Evolutionary conservation across 768 basidiomycete genomes (phyloP), one percentile per base, ranked within the genome.

Genomic region (Kwoniella newhampshirensis): DNA sequence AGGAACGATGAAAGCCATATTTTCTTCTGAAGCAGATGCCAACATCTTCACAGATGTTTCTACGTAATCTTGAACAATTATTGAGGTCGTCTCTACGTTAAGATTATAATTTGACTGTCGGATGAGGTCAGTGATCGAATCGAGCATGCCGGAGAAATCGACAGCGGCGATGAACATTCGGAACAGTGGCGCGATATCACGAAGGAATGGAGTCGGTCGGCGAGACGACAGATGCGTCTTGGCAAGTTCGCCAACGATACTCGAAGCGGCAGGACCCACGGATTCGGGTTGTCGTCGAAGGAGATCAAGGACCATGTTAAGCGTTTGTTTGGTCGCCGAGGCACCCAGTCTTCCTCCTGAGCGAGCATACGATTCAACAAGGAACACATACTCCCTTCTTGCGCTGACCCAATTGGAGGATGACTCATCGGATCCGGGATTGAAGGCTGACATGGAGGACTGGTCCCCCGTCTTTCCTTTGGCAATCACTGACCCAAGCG

Each of bases 141-240:
- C 64, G 12, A 74, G 54, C 6, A 70, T 21, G 18, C 62, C 66
- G 0, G 70, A 69, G 32, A 74, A 60, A 41, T 71, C 70, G n/a
- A 74, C 62, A 0, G 62, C 47, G 8, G 61, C 54, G 20, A 67
- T 51, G 46, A 62, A 64, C 27, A 44, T 49, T n/a, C 58, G 30
- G 36, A 67, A 69, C n/a, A 69, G 35, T 0, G 61, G 57, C 7
- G 72, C 60, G 18, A 69, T 59, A 23, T 66, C 67, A 7, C 59
- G 54, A 1, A 71, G 58, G 36, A 62, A 71, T 0, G 40, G 35
- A 3, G 60, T 28, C 0, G 65, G 59, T 55, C 57, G 30, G 12
- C 39, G 35, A 18, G 59, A 51, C 11, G 61, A 52, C 15, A 70
- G 51, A 40, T 65, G 60, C 1, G 71, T 70, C 17, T 53, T 50